Base-by-base conservation (phyloP, 2,329 filamentous ascomycete species). In the Colletotrichum sp. region DNA sequence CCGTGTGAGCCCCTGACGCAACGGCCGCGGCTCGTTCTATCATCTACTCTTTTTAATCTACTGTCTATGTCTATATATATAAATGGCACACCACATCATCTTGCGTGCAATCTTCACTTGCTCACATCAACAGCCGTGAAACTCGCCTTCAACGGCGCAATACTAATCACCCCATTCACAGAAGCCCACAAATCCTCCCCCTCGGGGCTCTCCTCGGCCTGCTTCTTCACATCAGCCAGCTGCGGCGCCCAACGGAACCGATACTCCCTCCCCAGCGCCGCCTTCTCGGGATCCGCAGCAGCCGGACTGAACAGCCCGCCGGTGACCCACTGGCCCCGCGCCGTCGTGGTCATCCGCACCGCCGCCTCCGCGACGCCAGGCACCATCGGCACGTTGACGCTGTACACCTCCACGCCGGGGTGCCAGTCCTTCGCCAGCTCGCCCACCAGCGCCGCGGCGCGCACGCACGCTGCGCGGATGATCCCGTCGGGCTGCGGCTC, bases 341-440 rank as follows among this genome's bases (percentile, higher is more conserved):
- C 85, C 88, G 94, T 92, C 77, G 90, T 84, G 4, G 93, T 94
- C 84, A 92, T 94, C n/a, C 93, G 79, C 10, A 94, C 87, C 82
- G 92, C 92, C n/a, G 85, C 87, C 13, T 86, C 80, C 63, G 88
- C 89, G 3, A 94, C 90, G 6, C 90, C 90, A 63, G 90, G 89
- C 60, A 93, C 88, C 28, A 95, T 84, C 10, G 93, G 93, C 10
- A 94, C 90, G 81, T 95, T 95, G 73, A 95, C 88, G 18, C 86
- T 90, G 82, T 94, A 95, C 12, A 95, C 83, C 80, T 94, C 91
- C 2, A 92, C 91, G 12, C 85, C 88, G 61, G 87, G 85, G 3
- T 78, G 84, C 89, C 92, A 94, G 77, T 92, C 91, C 30, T 87
- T 84, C 64, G 86, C 89, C 7, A 95, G 84, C 79, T 93, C 86